A percentile compares a stretch with the other conserved stretches of the same genome.
phyloP scores from a whole-genome alignment of 1,139 yeast genomes.

The Debaryomyces psychrophilus region DNA sequence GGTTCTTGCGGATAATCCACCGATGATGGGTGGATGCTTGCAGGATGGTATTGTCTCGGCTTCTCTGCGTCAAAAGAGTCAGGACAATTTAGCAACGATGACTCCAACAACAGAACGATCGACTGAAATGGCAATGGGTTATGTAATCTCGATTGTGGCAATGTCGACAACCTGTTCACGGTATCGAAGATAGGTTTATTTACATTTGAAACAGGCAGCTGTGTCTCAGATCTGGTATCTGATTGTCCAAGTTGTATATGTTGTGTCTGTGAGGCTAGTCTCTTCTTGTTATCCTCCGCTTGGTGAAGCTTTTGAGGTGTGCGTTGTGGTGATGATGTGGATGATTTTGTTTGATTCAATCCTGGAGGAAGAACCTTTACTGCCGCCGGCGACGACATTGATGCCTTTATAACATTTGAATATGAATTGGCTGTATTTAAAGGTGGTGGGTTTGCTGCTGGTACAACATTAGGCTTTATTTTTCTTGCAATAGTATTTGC shows the following conservation, averaged over 20 bases:
- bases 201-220: slow-evolving; percentile 23
- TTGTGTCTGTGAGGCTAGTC: slow-evolving; percentile 5
- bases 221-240: slow-evolving; percentile 14
- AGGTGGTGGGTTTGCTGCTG: slow-evolving; percentile 23
- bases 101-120: slow-evolving; percentile 65
- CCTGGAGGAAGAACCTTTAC: slow-evolving; percentile 29
- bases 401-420: slow-evolving; percentile 27
- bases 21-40: slow-evolving; percentile 85
- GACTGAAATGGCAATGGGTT: slow-evolving; percentile 60
- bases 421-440: slow-evolving; percentile 22
- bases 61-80: slow-evolving; percentile 90
- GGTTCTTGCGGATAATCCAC: slow-evolving; percentile 94
- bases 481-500: slow-evolving; percentile 17
- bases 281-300: slow-evolving; percentile 6
- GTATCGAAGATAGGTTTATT: slow-evolving; percentile 35
- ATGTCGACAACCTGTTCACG: slow-evolving; percentile 31
- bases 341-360: slow-evolving; percentile 18
- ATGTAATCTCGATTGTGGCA: slow-evolving; percentile 39
- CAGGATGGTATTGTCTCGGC: slow-evolving; percentile 81
- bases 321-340: slow-evolving; percentile 13
- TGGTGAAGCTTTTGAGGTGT: slow-evolving; percentile 3
- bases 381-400: slow-evolving; percentile 15
- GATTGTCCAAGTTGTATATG: neutral
- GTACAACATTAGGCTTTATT: slow-evolving; percentile 15
- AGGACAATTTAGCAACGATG: slow-evolving; percentile 85